A percentile compares a stretch with the other conserved stretches of the same genome.
Conservation (phyloP, 805 yeast genomes). For the Ogataea dorogensis region DNA sequence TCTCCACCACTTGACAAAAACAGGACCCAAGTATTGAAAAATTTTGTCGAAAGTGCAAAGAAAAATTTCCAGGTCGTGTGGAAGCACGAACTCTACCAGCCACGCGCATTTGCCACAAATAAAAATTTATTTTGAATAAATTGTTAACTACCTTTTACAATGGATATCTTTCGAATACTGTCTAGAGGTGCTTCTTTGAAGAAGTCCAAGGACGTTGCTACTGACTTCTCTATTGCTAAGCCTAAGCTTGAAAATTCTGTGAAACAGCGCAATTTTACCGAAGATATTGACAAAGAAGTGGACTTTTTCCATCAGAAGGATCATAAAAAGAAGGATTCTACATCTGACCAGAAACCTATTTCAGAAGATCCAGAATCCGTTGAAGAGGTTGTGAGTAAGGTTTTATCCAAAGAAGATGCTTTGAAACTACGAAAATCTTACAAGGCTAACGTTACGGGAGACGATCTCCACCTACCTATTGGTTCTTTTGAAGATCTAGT, state of each 20-base stretch:
- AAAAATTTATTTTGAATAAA: conserved; percentile 10
- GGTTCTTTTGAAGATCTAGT: conserved; percentile 84
- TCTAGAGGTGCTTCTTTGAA: conserved; percentile 82
- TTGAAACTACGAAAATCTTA: conserved; percentile 54
- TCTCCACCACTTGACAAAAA: conserved; percentile 4
- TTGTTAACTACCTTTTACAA: conserved; percentile 26
- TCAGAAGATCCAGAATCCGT: conserved; percentile 33
- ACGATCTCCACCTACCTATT: conserved; percentile 86
- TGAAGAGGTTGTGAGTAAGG: conserved; percentile 30
- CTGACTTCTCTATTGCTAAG: conserved; percentile 40
- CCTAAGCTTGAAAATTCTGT: conserved; percentile 22
- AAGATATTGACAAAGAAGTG: conserved; percentile 64
- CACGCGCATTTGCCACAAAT: conserved; percentile 11
- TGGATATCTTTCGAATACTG: conserved; percentile 88
- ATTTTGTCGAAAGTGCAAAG: conserved; percentile 19
- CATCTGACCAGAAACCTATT: conserved; percentile 2
- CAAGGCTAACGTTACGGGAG: conserved; percentile 73
- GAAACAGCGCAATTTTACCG: conserved; percentile 40
- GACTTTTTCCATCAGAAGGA: conserved; percentile 69
- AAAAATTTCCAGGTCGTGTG: conserved; percentile 22
- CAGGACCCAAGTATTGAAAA: conserved; percentile 14
- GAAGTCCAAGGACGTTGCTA: conserved; percentile 46
- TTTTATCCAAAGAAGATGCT: conserved; percentile 60
- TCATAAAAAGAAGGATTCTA: conserved; percentile 16
- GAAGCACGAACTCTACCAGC: conserved; percentile 5